These are phyloP conservation scores for Alternaria sp. DNA, from an alignment of 2,329 filamentous ascomycete genomes.

Conservation along the genomic window DNA sequence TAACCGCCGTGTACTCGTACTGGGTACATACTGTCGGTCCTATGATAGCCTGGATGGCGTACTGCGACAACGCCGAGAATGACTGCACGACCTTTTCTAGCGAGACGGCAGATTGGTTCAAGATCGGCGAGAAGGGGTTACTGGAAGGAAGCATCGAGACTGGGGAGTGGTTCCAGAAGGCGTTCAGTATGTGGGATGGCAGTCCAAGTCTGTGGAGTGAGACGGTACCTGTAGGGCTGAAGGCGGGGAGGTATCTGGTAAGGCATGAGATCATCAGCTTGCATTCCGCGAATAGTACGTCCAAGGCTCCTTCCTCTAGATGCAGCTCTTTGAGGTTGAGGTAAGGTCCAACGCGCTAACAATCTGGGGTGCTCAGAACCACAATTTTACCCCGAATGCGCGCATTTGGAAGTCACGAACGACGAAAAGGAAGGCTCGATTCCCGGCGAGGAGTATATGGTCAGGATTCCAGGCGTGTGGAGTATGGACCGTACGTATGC, in stretches of 20 bases:
- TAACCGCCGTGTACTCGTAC: conserved; percentile 36
- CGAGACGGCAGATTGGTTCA: conserved; percentile 32
- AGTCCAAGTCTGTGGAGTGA: conserved; percentile 34
- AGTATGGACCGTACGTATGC: conserved; percentile 36
- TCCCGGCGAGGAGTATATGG: conserved; percentile 25
- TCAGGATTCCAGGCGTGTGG: conserved; percentile 39
- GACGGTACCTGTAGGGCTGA: conserved; percentile 27
- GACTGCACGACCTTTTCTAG: conserved; percentile 28
- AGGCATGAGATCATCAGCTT: conserved; percentile 40
- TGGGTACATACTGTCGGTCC: conserved; percentile 43
- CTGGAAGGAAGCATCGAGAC: conserved; percentile 24
- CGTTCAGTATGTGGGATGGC: conserved; percentile 34
- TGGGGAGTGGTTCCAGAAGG: conserved; percentile 37
- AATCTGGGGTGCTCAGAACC: conserved; percentile 9
- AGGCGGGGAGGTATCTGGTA: conserved; percentile 32
- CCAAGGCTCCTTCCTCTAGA: background rate
- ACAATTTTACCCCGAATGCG: conserved; percentile 42
- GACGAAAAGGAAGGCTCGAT: conserved; percentile 17
- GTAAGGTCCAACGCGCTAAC: background rate
- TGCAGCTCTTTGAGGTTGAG: background rate
- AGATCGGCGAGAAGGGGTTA: conserved; percentile 35
- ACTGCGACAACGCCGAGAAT: conserved; percentile 23
- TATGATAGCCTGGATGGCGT: conserved; percentile 38
- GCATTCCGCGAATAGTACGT: conserved; percentile 30
- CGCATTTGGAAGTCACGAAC: conserved; percentile 34